Conservation (phyloP, 805 yeast species). For the Candida adriatica region DNA sequence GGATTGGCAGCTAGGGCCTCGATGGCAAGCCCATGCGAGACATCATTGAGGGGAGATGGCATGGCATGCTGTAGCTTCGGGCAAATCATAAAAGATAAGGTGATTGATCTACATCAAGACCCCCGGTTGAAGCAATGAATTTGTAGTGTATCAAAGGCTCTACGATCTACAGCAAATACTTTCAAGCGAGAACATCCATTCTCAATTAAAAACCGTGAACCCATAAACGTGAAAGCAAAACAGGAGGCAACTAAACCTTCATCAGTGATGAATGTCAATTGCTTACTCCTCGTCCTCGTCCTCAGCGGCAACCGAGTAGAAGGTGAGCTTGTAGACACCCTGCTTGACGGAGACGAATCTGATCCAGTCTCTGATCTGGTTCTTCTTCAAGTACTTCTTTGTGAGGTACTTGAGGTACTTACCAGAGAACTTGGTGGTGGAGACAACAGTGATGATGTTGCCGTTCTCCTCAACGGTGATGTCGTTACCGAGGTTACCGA, state of each 20-base stretch:
- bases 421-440: constrained; percentile 97
- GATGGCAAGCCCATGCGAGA: too few species aligned
- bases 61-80: too few species aligned
- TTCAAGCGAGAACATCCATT: constrained; percentile 13
- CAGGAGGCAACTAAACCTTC: constrained; percentile 8
- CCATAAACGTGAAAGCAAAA: constrained; percentile 14
- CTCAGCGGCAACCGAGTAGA: constrained; percentile 97
- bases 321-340: constrained; percentile 94
- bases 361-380: constrained; percentile 99
- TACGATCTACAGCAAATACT: constrained; percentile 3
- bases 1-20: too few species aligned
- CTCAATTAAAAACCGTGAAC: constrained; percentile 15
- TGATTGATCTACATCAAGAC: too few species aligned
- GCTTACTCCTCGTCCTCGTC: constrained; percentile 89
- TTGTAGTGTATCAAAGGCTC: too few species aligned
- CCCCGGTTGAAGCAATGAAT: too few species aligned
- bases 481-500: constrained; percentile 95
- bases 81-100: too few species aligned
- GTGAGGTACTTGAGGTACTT: constrained; percentile 99
- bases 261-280: constrained; percentile 14
- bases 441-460: constrained; percentile 81
- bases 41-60: too few species aligned
- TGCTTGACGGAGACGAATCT: constrained; percentile 95
- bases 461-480: constrained; percentile 85
- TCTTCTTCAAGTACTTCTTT: constrained; percentile 99